A percentile compares a stretch with the other conserved stretches of the same genome.
Conservation (phyloP, 345 rosid species). For the Murraya paniculata region DNA sequence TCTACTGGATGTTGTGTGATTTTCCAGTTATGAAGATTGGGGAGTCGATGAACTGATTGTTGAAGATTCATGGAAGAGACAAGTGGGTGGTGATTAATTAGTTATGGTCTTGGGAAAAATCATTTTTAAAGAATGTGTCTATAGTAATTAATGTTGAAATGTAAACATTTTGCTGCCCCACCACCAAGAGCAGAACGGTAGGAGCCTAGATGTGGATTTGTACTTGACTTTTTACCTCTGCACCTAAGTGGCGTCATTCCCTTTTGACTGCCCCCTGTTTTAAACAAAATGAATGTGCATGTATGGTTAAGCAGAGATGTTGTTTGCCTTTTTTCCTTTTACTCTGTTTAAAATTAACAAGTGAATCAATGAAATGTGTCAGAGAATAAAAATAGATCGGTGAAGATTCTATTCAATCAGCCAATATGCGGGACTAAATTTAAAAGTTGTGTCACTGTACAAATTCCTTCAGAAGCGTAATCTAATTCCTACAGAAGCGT, state of each 20-base stretch:
- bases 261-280: neutral
- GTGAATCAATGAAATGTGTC: too few relatives aligned
- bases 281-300: neutral
- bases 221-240: too few relatives aligned
- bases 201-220: neutral
- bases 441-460: too few relatives aligned
- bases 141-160: neutral
- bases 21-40: constrained; percentile 72
- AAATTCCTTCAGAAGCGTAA: too few relatives aligned
- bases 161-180: neutral
- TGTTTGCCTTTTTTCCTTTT: neutral
- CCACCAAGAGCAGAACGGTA: neutral
- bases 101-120: neutral
- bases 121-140: neutral
- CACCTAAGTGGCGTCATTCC: neutral
- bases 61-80: constrained; percentile 95
- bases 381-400: too few relatives aligned
- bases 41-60: constrained; percentile 88
- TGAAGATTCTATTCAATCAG: too few relatives aligned
- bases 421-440: too few relatives aligned
- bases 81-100: constrained; percentile 78
- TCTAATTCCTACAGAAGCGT: too few relatives aligned
- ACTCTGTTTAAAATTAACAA: too few relatives aligned
- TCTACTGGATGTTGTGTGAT: neutral
- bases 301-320: neutral